A percentile compares a stretch with the other conserved stretches of the same genome.
Conservation (phyloP, 345 rosid genomes). For the Salix purpurea region DNA sequence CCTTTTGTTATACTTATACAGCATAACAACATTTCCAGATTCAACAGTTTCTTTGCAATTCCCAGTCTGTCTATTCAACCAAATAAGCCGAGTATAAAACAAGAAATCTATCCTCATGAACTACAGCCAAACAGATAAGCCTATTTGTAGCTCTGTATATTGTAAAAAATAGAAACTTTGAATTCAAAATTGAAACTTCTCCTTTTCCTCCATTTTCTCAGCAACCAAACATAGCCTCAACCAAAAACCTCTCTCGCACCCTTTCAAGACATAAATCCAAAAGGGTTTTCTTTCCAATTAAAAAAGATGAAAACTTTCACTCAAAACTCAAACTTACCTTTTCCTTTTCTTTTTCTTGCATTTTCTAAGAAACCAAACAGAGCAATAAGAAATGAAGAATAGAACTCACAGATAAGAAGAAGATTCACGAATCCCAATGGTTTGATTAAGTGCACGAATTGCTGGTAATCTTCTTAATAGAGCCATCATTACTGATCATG, state of each 20-base stretch:
- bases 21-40: too few species aligned
- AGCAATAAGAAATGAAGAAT: slow-evolving; percentile 2
- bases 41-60: too few species aligned
- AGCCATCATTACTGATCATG: slow-evolving; percentile 13
- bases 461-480: slow-evolving; percentile 14
- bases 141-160: too few species aligned
- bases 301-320: not conserved
- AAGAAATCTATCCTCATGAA: too few species aligned
- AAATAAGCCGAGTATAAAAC: too few species aligned
- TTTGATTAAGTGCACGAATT: slow-evolving; percentile 31
- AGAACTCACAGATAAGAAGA: slow-evolving; percentile 45
- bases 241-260: not conserved
- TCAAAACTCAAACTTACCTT: not conserved
- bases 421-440: slow-evolving; percentile 34
- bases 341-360: not conserved
- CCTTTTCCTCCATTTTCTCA: not conserved
- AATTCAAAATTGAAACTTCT: not conserved
- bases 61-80: too few species aligned
- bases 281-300: not conserved
- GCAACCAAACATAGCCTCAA: not conserved
- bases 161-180: not conserved
- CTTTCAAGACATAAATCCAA: not conserved
- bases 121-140: too few species aligned
- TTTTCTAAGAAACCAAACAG: slow-evolving; percentile 21
- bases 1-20: too few species aligned